Evolutionary conservation across 805 yeast species (phyloP).

Genomic region (Yamadazyma phyllophila): DNA sequence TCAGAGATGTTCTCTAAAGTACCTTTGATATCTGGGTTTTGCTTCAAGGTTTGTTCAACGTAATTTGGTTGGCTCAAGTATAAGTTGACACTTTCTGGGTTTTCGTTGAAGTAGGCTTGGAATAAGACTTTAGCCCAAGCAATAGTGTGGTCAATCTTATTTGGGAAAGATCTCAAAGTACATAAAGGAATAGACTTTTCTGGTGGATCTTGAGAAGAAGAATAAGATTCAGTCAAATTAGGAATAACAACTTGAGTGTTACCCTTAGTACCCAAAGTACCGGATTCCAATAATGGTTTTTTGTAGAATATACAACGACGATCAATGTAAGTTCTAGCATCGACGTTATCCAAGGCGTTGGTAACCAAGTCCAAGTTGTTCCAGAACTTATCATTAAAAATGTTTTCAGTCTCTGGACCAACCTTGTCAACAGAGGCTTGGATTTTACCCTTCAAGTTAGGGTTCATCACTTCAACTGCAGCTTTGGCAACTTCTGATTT

Average conservation of each 20-base stretch:
- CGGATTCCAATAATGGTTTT: constrained; percentile 91
- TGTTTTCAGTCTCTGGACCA: constrained; percentile 86
- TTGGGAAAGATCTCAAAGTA: constrained; percentile 96
- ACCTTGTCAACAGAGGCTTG: constrained; percentile 81
- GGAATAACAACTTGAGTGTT: constrained; percentile 97
- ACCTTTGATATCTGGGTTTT: constrained; percentile 87
- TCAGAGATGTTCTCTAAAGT: constrained; percentile 77
- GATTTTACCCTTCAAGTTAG: constrained; percentile 75
- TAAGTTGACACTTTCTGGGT: constrained; percentile 91
- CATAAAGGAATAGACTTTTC: constrained; percentile 97
- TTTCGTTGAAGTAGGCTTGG: constrained; percentile 85
- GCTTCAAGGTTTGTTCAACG: constrained; percentile 87
- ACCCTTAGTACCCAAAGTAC: constrained; percentile 98
- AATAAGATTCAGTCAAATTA: constrained; percentile 88
- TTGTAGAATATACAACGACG: constrained; percentile 92
- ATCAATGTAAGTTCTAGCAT: constrained; percentile 96
- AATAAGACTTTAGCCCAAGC: constrained; percentile 98
- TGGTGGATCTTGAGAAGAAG: constrained; percentile 97
- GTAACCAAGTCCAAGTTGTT: constrained; percentile 79
- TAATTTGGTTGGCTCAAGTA: constrained; percentile 89
- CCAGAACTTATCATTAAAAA: constrained; percentile 89
- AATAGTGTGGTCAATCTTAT: constrained; percentile 96
- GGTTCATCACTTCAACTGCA: constrained; percentile 85
- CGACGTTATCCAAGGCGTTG: constrained; percentile 95
- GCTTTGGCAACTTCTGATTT: constrained; percentile 88